Percentiles rank a stretch among this genome's conserved stretches.
Conservation (phyloP, 2,329 filamentous ascomycete genomes). For the Alternaria sp. region DNA sequence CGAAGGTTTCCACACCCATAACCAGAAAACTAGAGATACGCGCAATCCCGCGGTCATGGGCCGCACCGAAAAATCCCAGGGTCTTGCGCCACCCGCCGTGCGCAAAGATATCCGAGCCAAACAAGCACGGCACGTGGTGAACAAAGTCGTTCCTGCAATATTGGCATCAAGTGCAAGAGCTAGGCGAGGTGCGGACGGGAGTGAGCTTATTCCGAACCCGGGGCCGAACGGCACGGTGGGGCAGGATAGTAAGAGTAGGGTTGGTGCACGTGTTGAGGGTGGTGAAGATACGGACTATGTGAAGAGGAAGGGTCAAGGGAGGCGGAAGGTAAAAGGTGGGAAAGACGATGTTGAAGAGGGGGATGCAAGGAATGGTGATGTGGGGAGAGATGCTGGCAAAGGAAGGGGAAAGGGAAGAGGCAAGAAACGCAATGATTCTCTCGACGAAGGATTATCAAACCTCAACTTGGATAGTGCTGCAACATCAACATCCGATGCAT, state of each 20-base stretch:
- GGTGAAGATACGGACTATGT: conserved; percentile 28
- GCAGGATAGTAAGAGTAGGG: neutral
- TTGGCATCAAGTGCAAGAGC: conserved; percentile 62
- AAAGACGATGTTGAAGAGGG: conserved; percentile 7
- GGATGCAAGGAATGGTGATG: conserved; percentile 8
- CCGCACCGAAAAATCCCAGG: conserved; percentile 44
- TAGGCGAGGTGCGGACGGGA: conserved; percentile 59
- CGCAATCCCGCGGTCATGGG: conserved; percentile 37
- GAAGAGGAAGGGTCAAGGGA: conserved; percentile 45
- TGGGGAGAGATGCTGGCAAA: conserved; percentile 8
- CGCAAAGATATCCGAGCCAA: conserved; percentile 57
- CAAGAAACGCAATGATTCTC: conserved; percentile 14
- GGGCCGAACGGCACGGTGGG: conserved; percentile 8
- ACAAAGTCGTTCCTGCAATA: conserved; percentile 65
- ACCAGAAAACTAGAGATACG: neutral
- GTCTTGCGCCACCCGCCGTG: conserved; percentile 46
- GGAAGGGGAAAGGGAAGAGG: conserved; percentile 14
- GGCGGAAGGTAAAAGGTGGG: conserved; percentile 33
- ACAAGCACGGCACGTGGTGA: conserved; percentile 63
- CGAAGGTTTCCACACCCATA: neutral
- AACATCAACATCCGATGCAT: neutral
- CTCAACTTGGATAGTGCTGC: conserved; percentile 1
- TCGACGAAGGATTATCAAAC: conserved; percentile 17
- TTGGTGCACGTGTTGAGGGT: neutral
- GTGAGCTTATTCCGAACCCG: conserved; percentile 58